Conservation (phyloP, 75 land plant species). For the Ceratopteris richardii region DNA sequence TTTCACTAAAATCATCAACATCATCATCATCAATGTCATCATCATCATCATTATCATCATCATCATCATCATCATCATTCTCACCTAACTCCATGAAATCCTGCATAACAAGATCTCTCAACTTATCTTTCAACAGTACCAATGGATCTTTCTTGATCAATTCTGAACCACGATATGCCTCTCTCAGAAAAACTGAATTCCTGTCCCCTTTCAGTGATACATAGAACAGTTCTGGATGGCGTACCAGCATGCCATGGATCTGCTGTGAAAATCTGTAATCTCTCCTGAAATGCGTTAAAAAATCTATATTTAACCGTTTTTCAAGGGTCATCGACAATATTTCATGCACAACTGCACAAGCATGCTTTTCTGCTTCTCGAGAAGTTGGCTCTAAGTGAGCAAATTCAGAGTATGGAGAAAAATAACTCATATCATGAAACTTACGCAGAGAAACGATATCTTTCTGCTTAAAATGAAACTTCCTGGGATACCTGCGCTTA, state of each 20-base stretch:
- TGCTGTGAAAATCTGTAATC: constrained; percentile 72
- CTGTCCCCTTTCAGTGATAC: constrained; percentile 71
- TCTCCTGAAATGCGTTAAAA: constrained; percentile 75
- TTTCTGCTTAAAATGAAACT: constrained; percentile 45
- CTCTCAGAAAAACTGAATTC: constrained; percentile 79
- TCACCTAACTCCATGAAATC: background rate
- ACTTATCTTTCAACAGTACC: constrained; percentile 35
- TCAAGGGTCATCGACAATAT: constrained; percentile 71
- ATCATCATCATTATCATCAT: constrained; percentile 12
- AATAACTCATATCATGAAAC: constrained; percentile 48
- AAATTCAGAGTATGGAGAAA: constrained; percentile 46
- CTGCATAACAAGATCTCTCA: constrained; percentile 34
- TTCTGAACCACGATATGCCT: constrained; percentile 55
- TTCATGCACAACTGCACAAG: constrained; percentile 79
- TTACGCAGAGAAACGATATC: constrained; percentile 45
- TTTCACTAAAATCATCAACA: too few species aligned
- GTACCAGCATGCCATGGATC: constrained; percentile 63
- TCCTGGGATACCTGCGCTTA: constrained; percentile 45
- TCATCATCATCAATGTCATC: constrained; percentile 5
- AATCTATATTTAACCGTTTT: constrained; percentile 67
- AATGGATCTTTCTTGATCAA: constrained; percentile 54
- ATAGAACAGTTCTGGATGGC: constrained; percentile 90
- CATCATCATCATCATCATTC: constrained; percentile 13
- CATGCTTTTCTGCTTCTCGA: constrained; percentile 62
- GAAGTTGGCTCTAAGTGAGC: constrained; percentile 23